phyloP scores from a whole-genome alignment of 2,329 filamentous ascomycete species.

The Thelonectria olida region DNA sequence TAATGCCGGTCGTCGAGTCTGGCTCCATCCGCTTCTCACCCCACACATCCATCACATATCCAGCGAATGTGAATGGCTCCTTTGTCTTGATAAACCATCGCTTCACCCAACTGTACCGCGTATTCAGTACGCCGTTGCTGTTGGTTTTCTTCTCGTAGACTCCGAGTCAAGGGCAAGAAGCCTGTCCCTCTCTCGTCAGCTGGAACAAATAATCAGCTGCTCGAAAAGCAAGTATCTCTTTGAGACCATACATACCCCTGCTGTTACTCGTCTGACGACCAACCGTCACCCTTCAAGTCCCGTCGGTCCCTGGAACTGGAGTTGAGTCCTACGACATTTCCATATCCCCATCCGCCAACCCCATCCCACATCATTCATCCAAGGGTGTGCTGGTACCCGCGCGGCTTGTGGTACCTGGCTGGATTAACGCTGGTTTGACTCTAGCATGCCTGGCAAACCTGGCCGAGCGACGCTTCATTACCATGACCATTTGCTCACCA shows the following conservation, averaged over 20 bases:
- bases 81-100: background rate
- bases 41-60: background rate
- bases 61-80: background rate
- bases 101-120: background rate
- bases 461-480: conserved; percentile 13
- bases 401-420: conserved; percentile 19
- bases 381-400: conserved; percentile 21
- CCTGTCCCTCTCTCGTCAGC: background rate
- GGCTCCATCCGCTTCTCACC: background rate
- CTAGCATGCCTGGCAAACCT: conserved; percentile 11
- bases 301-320: conserved; percentile 9
- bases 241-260: conserved; percentile 15
- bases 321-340: conserved; percentile 13
- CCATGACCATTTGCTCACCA: conserved; percentile 28
- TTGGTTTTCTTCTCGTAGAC: background rate
- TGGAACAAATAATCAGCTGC: conserved; percentile 2
- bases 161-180: background rate
- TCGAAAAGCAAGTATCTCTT: conserved; percentile 7
- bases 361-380: conserved; percentile 17
- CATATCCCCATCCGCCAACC: conserved; percentile 6
- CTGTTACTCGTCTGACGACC: conserved; percentile 17
- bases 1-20: background rate
- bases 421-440: conserved; percentile 17
- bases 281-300: conserved; percentile 5
- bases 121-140: background rate